Base-by-base conservation (phyloP, 768 basidiomycete genomes). In the Macrolepiota albuminosa region DNA sequence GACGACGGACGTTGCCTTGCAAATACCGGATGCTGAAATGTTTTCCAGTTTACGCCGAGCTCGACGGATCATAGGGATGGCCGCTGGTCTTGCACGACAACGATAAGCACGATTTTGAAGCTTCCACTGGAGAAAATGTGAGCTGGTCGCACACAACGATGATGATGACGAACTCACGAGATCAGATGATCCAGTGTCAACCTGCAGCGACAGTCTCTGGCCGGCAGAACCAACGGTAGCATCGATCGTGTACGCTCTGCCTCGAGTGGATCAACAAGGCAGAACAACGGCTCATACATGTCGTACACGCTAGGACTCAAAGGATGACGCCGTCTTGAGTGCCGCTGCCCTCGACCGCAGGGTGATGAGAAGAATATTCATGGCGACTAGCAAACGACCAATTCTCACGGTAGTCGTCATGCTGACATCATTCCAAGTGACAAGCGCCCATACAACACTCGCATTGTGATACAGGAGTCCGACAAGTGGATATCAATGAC, bases 181-280 rank as follows among this genome's bases (percentile, higher is more conserved):
- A 73, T 93, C 91, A 0, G 89, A 89, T 0, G 91, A 92, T 33
- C 91, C 91, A 0, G 88, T 90, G 65, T 93, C 91, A 40, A 93
- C 80, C 67, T 91, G 89, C 2, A 92, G 72, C 6, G 81, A 84
- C 26, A 88, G 71, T 26, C 77, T 78, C 57, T 87, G 80, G 36
- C 67, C 67, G 9, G 68, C 71, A 7, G 70, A 56, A 11, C 90
- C 89, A 26, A 90, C 74, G 21, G 67, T 71, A 5, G 88, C 73
- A 4, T 84, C 76, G n/a, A 89, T 70, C 2, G 85, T 85, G 68
- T 92, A 91, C 5, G 82, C 78, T 31, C 89, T 91, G 65, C 10
- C 10, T 4, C 34, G 8, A 39, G 42, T 26, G 21, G 21, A 21
- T 3, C 7, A 36, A 7, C 0, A 16, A 40, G 6, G 11, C 9